A percentile compares a stretch with the other conserved stretches of the same genome.
phyloP scores from a whole-genome alignment of 1,139 yeast genomes.

The Magnusiomyces magnusii region DNA sequence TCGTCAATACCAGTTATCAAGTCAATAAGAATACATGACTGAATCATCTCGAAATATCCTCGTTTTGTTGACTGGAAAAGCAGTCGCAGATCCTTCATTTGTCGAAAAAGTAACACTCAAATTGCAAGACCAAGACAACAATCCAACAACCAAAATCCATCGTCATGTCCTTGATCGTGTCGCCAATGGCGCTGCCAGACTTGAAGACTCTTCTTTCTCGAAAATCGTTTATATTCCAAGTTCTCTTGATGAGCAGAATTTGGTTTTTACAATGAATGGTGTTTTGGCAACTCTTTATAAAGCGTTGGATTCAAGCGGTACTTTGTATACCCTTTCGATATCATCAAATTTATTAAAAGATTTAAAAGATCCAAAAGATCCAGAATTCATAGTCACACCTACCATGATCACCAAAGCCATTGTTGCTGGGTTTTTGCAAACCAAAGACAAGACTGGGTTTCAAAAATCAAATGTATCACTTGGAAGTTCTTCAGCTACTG shows the following conservation, averaged over 20 bases:
- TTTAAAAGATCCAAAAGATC: too few relatives aligned
- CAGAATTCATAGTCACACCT: constrained; percentile 35
- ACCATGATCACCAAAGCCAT: constrained; percentile 46
- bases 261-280: constrained; percentile 37
- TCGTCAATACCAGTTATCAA: too few relatives aligned
- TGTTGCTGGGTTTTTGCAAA: constrained; percentile 53
- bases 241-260: constrained; percentile 46
- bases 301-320: constrained; percentile 43
- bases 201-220: constrained; percentile 26
- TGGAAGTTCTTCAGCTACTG: constrained; percentile 9
- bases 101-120: constrained; percentile 11
- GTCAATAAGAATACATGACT: too few relatives aligned
- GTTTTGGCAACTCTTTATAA: constrained; percentile 40
- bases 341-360: not conserved
- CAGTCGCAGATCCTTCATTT: constrained; percentile 11
- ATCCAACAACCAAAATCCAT: constrained; percentile 23
- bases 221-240: constrained; percentile 45
- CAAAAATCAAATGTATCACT: constrained; percentile 39
- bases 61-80: constrained; percentile 8
- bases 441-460: constrained; percentile 36
- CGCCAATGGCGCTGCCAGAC: constrained; percentile 46
- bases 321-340: constrained; percentile 24
- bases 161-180: constrained; percentile 71
- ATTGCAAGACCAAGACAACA: constrained; percentile 4
- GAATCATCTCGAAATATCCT: not conserved